Evolutionary conservation across 164 flowering plant species (phyloP), one percentile per base, ranked within the genome.

Genomic region (Dillenia suffruticosa): DNA sequence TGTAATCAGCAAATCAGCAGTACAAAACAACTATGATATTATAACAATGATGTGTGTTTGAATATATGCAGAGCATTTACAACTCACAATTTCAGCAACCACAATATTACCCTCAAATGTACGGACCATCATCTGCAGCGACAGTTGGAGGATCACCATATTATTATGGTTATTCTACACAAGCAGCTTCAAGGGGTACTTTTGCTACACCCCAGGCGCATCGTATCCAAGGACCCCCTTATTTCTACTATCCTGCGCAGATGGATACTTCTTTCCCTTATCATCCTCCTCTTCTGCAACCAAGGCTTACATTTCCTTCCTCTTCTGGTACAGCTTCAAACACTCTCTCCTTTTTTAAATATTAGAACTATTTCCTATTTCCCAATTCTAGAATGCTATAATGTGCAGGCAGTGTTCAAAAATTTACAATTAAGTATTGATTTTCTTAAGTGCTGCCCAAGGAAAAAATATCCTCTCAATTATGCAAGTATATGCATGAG

Each of bases 91-190:
- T 77, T 22, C 89, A 86, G 61, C 79, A 81, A 48, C 72, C 79
- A 45, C 89, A 84, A 17, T 84, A 78, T 69, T 86, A 81, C 32
- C 83, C 68, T 10, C 88, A 85, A 57, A 3, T 76, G 56, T 79
- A 82, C 53, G 88, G 84, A 57, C 48, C 76, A 26, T 60, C 82
- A 15, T 58, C 89, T 32, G 73, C 93, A 22, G 46, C 70, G 12
- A 60, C 74, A 32, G 7, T 32, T 0, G 40, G 40, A 58, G 84
- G 76, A 19, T 63, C 81, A 24, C 81, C 87, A n/a, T 82, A 78
- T 56, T 84, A 77, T 54, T 89, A 85, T 56, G 88, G 90, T 45
- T 91, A 86, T 63, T 70, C 89, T 8, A 46, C 74, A 66, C 89
- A 74, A 60, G 7, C 40, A 32, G 46, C 76, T 8, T 50, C 87